Evolutionary conservation across 148 eudicot genomes (phyloP).

Genomic region (Fagopyrum esculentum): DNA sequence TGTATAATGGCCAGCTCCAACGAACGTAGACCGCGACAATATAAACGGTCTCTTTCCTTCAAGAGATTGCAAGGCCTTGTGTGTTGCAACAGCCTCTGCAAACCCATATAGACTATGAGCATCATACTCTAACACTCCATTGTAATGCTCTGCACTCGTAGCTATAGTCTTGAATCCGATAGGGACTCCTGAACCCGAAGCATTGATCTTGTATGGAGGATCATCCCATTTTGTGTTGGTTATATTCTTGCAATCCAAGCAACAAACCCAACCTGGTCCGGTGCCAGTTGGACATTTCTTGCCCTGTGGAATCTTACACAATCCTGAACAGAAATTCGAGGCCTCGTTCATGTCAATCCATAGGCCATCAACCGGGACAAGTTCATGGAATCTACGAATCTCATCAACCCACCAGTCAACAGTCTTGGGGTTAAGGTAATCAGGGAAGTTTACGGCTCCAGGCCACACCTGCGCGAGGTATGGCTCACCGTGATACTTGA

Average conservation of each 20-base stretch:
- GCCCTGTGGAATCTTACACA: slow-evolving; percentile 68
- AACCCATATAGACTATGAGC: slow-evolving; percentile 93
- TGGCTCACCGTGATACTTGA: slow-evolving; percentile 79
- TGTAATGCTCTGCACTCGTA: slow-evolving; percentile 85
- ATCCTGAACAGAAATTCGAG: slow-evolving; percentile 82
- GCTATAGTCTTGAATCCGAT: slow-evolving; percentile 92
- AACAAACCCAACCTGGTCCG: slow-evolving; percentile 87
- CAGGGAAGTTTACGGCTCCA: slow-evolving; percentile 92
- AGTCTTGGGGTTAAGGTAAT: slow-evolving; percentile 81
- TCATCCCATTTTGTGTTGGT: slow-evolving; percentile 86
- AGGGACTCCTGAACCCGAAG: slow-evolving; percentile 51
- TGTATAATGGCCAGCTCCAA: slow-evolving; percentile 81
- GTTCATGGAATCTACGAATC: slow-evolving; percentile 67
- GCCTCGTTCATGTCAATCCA: slow-evolving; percentile 99
- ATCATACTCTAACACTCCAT: slow-evolving; percentile 87
- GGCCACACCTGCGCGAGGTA: slow-evolving; percentile 97
- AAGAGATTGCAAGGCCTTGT: slow-evolving; percentile 64
- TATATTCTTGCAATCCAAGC: slow-evolving; percentile 85
- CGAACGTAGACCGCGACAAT: slow-evolving; percentile 73
- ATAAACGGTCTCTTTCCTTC: slow-evolving; percentile 91
- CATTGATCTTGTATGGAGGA: slow-evolving; percentile 95
- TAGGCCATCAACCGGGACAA: slow-evolving; percentile 85
- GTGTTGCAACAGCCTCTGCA: slow-evolving; percentile 78
- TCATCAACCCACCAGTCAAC: slow-evolving; percentile 96
- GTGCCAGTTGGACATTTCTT: slow-evolving; percentile 65